Base-by-base conservation (phyloP, 2,329 filamentous ascomycete species). In the Aspergillus floridensis region DNA sequence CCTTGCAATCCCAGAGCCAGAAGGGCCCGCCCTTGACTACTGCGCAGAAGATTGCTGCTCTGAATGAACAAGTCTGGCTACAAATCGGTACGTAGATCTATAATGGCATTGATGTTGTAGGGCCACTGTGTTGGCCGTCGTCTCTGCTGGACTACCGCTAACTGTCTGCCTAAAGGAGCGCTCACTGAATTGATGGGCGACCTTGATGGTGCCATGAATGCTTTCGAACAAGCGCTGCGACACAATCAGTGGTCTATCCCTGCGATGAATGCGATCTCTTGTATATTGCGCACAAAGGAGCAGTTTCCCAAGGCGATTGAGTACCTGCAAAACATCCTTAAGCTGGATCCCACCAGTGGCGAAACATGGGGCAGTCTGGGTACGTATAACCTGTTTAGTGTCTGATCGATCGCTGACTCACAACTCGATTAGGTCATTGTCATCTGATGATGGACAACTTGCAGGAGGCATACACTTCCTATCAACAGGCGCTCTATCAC, bases 391-490 rank as follows among this genome's bases (percentile, higher is more conserved):
- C 14, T 24, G 22, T 16, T 1, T n/a, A 29, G 8, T 53, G 21
- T 29, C 24, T 5, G 4, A 29, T 19, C 35, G 11, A 16, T 29
- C n/a, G 24, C 21, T 35, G 6, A 52, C 58, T 64, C 1, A 5
- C 53, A 65, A 67, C 47, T 68, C 2, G 65, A 24, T 26, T 56
- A 93, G 92, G 95, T n/a, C 95, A 98, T 75, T 98, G 95, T 79
- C 96, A 93, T 74, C 82, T 99, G 26, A 99, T 99, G 95, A 96
- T 96, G 86, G 95, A 99, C 72, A 93, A 97, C 70, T 79, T 98
- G 35, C 95, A 98, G 77, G 92, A 98, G 72, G 95, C 95, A 0
- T 99, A 99, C 71, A 91, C 91, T 32, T 93, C 95, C 1, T 99
- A 99, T 74, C 95, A 99, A 74, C 92, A 96, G 73, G 95, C 95